A percentile compares a stretch with the other conserved stretches of the same genome.
Conservation (phyloP, 345 rosid genomes). For the Ailanthus altissimus region DNA sequence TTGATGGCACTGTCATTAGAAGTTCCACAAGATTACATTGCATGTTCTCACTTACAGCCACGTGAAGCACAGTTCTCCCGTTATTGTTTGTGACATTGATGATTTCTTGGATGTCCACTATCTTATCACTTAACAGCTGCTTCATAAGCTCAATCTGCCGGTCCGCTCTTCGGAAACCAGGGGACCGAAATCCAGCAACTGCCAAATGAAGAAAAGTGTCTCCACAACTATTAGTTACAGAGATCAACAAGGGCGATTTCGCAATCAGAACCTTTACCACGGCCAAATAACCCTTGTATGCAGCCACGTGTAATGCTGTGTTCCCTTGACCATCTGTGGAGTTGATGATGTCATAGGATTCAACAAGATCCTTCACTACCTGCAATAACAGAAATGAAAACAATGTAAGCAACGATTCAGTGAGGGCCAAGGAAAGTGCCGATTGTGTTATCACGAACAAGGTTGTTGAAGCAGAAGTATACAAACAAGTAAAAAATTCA, state of each 20-base stretch:
- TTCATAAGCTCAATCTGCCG: constrained; percentile 71
- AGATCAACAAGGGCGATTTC: constrained; percentile 48
- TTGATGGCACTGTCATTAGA: constrained; percentile 55
- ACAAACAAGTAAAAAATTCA: no score
- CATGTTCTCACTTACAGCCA: constrained; percentile 71
- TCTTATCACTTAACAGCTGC: constrained; percentile 43
- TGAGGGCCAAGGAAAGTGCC: background rate
- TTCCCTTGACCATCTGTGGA: constrained; percentile 67
- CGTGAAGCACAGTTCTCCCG: constrained; percentile 80
- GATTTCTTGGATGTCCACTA: constrained; percentile 41
- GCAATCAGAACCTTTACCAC: constrained; percentile 57
- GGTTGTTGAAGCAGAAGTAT: no score
- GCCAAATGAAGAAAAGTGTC: constrained; percentile 86
- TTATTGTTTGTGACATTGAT: constrained; percentile 65
- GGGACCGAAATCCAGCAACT: constrained; percentile 70
- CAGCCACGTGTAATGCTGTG: constrained; percentile 83
- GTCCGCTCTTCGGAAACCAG: constrained; percentile 79
- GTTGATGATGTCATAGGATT: constrained; percentile 48
- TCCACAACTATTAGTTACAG: constrained; percentile 52
- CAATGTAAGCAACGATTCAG: background rate
- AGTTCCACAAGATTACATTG: constrained; percentile 66
- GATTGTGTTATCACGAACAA: background rate
- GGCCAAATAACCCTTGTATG: constrained; percentile 67
- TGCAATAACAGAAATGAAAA: constrained; percentile 27
- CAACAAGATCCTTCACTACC: constrained; percentile 68